Evolutionary conservation across 805 yeast species (phyloP), one percentile per base, ranked within the genome.

Genomic region (Metschnikowia kunwiensis): DNA sequence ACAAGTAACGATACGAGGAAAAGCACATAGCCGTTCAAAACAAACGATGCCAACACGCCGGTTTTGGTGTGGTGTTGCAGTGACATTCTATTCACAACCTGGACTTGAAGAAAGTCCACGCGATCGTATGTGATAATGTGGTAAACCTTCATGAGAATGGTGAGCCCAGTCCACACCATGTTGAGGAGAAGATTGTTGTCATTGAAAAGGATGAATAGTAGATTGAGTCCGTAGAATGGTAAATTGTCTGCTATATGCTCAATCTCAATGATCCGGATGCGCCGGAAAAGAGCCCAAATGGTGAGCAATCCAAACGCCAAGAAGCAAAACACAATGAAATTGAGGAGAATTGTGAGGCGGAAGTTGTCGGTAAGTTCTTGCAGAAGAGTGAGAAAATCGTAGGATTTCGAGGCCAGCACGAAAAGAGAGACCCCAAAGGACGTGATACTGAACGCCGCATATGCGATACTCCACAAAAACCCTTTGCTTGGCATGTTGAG

Each of bases 61-160:
- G 24, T 16, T 16, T 45, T 40, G 2, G 50, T 36, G 18, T 39
- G 27, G 12, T 42, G 32, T 9, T 42, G 53, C 30, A 43, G 40
- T 2, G 47, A 38, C 6, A 56, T 36, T 23, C 49, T 53, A 32
- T 62, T 65, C 15, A 47, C 52, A 5, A 64, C 53, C 21, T 43
- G 48, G 44, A 60, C 53, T 19, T 58, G 58, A 11, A 60, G 37
- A 38, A 55, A 57, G 19, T 76, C 79, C 11, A 74, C 60, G 16
- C 85, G 54, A 38, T 77, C 80, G 24, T 65, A 61, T 29, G 82
- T 58, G 1, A 93, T 72, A 79, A 94, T 82, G 54, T 88, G 95
- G 63, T 83, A 78, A 2, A 82, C 78, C 52, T 81, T 82, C 53
- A 77, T 58, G 16, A 55, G 46, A 15, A 64, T 42, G 4, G 61